Conservation (phyloP, 768 basidiomycete species). For the Lactarius deliciosus region DNA sequence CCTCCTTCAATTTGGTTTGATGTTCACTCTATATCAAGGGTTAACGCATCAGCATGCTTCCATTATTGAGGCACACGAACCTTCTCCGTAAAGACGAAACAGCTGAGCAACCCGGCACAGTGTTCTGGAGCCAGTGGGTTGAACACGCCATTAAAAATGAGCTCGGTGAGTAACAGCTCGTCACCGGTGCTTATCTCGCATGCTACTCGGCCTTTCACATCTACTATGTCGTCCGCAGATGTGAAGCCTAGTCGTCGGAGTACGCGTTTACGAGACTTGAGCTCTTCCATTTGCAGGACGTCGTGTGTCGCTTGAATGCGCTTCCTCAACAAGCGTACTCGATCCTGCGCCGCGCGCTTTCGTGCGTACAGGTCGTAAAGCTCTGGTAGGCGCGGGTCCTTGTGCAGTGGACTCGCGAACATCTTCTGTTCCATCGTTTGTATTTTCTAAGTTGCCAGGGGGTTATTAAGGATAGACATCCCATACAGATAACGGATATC, state of each 20-base stretch:
- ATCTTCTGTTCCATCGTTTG: conserved; percentile 85
- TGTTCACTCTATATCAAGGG: conserved; percentile 70
- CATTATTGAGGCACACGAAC: conserved; percentile 40
- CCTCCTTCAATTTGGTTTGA: conserved; percentile 83
- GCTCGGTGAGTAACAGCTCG: conserved; percentile 91
- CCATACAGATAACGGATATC: not conserved
- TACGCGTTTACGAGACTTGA: conserved; percentile 93
- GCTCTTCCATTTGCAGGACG: conserved; percentile 92
- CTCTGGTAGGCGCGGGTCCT: conserved; percentile 72
- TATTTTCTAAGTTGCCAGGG: conserved; percentile 66
- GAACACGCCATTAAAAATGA: conserved; percentile 97
- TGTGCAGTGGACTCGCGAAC: conserved; percentile 74
- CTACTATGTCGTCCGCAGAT: conserved; percentile 85
- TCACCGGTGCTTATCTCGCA: conserved; percentile 99
- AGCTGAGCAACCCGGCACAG: conserved; percentile 90
- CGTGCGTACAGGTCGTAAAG: conserved; percentile 77
- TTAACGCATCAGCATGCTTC: not conserved
- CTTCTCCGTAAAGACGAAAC: conserved; percentile 98
- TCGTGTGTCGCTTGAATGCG: conserved; percentile 89
- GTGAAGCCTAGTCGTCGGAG: conserved; percentile 91
- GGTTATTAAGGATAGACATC: not conserved
- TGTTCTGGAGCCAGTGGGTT: conserved; percentile 88
- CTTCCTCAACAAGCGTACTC: conserved; percentile 77
- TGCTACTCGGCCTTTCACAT: conserved; percentile 96
- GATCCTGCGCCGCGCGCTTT: conserved; percentile 69